Base-by-base conservation (phyloP, 2,329 filamentous ascomycete genomes). In the Sclerotinia sclerotiorum region DNA sequence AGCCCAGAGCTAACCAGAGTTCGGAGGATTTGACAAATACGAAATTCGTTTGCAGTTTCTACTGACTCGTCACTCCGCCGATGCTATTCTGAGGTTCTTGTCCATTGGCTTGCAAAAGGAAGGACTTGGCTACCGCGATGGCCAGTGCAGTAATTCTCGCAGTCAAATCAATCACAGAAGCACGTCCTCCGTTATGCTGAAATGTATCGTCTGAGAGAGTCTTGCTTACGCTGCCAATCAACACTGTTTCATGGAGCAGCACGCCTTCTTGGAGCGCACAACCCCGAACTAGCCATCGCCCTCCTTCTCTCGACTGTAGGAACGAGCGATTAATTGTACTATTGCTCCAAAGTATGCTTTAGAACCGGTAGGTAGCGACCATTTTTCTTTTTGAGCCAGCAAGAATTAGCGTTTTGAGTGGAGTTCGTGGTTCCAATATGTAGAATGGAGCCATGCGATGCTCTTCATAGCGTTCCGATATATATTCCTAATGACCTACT, bases 151-250 rank as follows among this genome's bases (percentile, higher is more conserved):
- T 56, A 56, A 46, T 24, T 2, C 35, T 29, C 8, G 39, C 42
- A 19, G 62, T 65, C 24, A 56, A 44, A 10, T 46, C 62, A n/a
- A 65, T 54, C 5, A 65, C 39, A n/a, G 24, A 44, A 32, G 51
- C 51, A 29, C n/a, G 10, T 11, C 39, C 62, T 21, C 19, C 24
- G 57, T 55, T 46, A 15, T 65, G 51, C 13, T n/a, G n/a, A 13
- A 65, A 44, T 2, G 19, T 46, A 8, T 65, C 62, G 5, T 48
- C 5, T 42, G 55, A 6, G 17, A 56, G 51, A 17, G 35, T 24
- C 3, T 35, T 44, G 13, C 62, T 48, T 24, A 13, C 35, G 8
- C 35, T 39, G 19, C 46, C 39, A n/a, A 48, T 17, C 2, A 65
- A 19, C 15, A 55, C 8, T 19, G 51, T 35, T 32, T 29, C 35